Conservation (phyloP, 2,329 filamentous ascomycete genomes). For the Botrytis fabae region DNA sequence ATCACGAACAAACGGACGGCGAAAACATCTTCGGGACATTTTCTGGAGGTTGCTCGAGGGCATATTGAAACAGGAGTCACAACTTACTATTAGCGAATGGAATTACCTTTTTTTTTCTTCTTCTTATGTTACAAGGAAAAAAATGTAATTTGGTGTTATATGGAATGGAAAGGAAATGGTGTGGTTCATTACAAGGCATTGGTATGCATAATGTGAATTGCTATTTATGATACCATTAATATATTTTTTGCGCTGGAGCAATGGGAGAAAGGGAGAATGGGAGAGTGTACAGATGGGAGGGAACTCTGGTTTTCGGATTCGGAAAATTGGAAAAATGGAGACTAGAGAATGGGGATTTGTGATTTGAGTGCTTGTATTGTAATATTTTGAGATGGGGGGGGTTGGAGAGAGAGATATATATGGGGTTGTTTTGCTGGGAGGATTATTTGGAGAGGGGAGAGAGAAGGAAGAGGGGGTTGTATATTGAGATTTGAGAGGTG, state of each 20-base stretch:
- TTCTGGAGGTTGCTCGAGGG: not conserved
- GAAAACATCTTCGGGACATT: not conserved
- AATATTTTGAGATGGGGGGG: not conserved
- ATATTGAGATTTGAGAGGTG: no score
- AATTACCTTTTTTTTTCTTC: not conserved
- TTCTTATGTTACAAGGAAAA: not conserved
- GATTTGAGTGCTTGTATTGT: not conserved
- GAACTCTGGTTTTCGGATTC: not conserved
- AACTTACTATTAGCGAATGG: not conserved
- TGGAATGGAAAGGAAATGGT: not conserved
- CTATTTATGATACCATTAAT: constrained; percentile 1
- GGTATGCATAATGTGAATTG: constrained; percentile 20
- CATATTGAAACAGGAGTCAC: constrained; percentile 5
- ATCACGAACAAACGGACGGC: constrained; percentile 1
- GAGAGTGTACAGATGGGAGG: not conserved
- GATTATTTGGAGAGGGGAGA: not conserved
- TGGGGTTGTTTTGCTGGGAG: not conserved
- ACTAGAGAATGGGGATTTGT: no score
- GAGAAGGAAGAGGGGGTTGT: no score
- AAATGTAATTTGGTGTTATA: constrained; percentile 8
- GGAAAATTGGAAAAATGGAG: not conserved
- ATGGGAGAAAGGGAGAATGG: not conserved
- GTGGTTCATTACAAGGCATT: constrained; percentile 2
- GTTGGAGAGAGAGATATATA: not conserved
- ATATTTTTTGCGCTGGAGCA: not conserved